Conservation (phyloP, 352 stramenopile species). For the Globisporangium irregulare region DNA sequence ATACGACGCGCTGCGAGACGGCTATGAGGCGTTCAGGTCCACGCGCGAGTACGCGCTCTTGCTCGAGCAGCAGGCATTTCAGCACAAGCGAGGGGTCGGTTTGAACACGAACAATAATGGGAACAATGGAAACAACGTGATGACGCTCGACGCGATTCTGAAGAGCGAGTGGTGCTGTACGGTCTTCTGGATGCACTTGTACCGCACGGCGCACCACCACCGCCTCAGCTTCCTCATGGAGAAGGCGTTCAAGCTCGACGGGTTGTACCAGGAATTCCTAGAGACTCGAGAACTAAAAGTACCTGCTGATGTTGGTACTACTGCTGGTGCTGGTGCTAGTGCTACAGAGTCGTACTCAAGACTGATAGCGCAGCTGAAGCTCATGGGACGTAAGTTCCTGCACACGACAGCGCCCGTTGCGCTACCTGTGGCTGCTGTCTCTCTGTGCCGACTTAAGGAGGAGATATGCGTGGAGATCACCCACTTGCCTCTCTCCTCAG, state of each 20-base stretch:
- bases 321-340: background rate
- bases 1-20: slow-evolving; percentile 23
- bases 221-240: slow-evolving; percentile 62
- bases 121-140: slow-evolving; percentile 8
- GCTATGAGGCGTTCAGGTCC: slow-evolving; percentile 32
- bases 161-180: slow-evolving; percentile 64
- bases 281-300: background rate
- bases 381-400: slow-evolving; percentile 31
- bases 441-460: slow-evolving; percentile 26
- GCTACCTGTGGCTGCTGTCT: slow-evolving; percentile 20
- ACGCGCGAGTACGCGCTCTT: slow-evolving; percentile 32
- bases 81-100: background rate
- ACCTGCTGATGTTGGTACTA: background rate
- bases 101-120: background rate
- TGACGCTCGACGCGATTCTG: slow-evolving; percentile 55
- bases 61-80: slow-evolving; percentile 16
- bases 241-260: slow-evolving; percentile 44
- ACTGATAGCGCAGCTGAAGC: slow-evolving; percentile 19
- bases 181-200: slow-evolving; percentile 74
- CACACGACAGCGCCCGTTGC: slow-evolving; percentile 18
- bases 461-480: slow-evolving; percentile 23
- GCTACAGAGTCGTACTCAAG: background rate
- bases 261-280: slow-evolving; percentile 19
- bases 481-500: slow-evolving; percentile 5
- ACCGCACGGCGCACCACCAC: slow-evolving; percentile 49